These are phyloP conservation scores for Lodderomyces metapsilosis DNA, from an alignment of 1,139 yeast genomes.

Conservation along the genomic window DNA sequence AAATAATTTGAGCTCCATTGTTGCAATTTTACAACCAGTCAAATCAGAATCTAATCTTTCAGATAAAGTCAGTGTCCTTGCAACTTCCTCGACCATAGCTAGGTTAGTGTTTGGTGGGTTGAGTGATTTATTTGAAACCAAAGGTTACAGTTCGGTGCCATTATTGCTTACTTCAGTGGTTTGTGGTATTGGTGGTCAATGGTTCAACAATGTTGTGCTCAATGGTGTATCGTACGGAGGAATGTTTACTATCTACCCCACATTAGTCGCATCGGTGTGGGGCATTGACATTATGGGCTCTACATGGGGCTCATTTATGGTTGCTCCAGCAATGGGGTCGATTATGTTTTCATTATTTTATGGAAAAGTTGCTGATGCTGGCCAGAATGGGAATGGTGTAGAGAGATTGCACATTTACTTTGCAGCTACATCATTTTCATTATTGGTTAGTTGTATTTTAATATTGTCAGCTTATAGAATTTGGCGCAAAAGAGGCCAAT, in stretches of 20 bases:
- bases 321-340: conserved; percentile 89
- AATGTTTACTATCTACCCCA: conserved; percentile 80
- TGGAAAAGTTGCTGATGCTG: conserved; percentile 62
- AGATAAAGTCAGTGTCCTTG: conserved; percentile 40
- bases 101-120: conserved; percentile 65
- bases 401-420: conserved; percentile 25
- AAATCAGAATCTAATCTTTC: conserved; percentile 49
- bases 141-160: conserved; percentile 39
- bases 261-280: conserved; percentile 80
- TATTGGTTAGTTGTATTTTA: conserved; percentile 30
- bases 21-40: conserved; percentile 20
- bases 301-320: conserved; percentile 88
- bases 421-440: conserved; percentile 29
- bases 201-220: conserved; percentile 35
- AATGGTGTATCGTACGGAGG: conserved; percentile 83
- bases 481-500: conserved; percentile 30
- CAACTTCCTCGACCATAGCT: conserved; percentile 38
- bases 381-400: conserved; percentile 6
- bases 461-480: conserved; percentile 34
- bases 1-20: conserved; percentile 76
- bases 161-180: conserved; percentile 40
- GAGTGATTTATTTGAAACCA: conserved; percentile 46
- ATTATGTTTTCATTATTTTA: conserved; percentile 68
- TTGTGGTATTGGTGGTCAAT: conserved; percentile 47
- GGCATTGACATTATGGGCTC: conserved; percentile 89